Evolutionary conservation across 2,329 filamentous ascomycete species (phyloP).

Genomic region (Sclerotinia borealis): DNA sequence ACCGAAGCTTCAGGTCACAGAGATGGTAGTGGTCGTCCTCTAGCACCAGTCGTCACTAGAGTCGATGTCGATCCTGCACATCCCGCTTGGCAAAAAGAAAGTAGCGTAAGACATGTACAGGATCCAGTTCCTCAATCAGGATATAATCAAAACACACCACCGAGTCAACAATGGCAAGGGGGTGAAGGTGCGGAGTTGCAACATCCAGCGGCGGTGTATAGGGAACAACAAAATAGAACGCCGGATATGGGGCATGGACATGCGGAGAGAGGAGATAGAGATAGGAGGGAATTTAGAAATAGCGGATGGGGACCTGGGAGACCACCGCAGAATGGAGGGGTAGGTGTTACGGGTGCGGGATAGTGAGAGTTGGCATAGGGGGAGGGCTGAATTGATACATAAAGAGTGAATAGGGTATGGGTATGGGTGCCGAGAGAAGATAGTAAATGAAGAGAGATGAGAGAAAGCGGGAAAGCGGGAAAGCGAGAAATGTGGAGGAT

Average conservation of each 20-base stretch:
- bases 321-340: conserved; percentile 31
- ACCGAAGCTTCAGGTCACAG: conserved; percentile 48
- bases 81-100: conserved; percentile 73
- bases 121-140: conserved; percentile 39
- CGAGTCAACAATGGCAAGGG: conserved; percentile 41
- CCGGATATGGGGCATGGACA: conserved; percentile 29
- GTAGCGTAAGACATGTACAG: conserved; percentile 72
- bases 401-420: neutral
- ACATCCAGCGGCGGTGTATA: conserved; percentile 22
- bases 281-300: conserved; percentile 28
- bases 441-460: neutral
- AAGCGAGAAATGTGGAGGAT: neutral
- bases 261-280: neutral
- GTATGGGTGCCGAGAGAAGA: neutral
- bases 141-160: conserved; percentile 42
- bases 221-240: conserved; percentile 27
- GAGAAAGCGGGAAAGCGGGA: neutral
- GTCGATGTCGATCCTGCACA: conserved; percentile 84
- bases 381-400: neutral
- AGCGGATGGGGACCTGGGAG: conserved; percentile 30
- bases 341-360: conserved; percentile 31
- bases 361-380: conserved; percentile 11
- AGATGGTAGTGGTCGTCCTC: conserved; percentile 40
- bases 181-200: conserved; percentile 24
- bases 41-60: conserved; percentile 52